A percentile compares a stretch with the other conserved stretches of the same genome.
phyloP scores from a whole-genome alignment of 805 yeast genomes.

The Debaryomyces maramus region DNA sequence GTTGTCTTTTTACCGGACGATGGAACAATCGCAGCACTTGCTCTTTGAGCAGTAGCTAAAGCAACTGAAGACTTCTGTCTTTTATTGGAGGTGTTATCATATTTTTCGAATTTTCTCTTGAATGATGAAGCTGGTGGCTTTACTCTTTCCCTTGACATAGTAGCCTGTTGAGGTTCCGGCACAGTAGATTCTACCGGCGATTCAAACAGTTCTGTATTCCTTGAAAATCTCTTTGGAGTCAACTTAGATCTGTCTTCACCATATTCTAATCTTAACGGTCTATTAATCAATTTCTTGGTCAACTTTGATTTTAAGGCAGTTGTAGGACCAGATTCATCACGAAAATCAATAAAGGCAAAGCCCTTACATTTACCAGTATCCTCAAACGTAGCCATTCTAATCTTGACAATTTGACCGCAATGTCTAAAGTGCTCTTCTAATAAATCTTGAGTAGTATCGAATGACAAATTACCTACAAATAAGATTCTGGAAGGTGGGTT shows the following conservation, averaged over 20 bases:
- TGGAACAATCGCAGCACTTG: constrained; percentile 82
- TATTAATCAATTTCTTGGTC: constrained; percentile 64
- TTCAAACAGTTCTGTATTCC: constrained; percentile 20
- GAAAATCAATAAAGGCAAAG: constrained; percentile 88
- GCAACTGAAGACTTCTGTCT: constrained; percentile 80
- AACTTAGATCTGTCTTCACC: constrained; percentile 94
- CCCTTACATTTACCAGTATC: constrained; percentile 97
- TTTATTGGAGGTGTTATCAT: constrained; percentile 37
- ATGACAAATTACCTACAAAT: constrained; percentile 91
- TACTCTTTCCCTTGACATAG: not conserved
- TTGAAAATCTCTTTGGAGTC: constrained; percentile 42
- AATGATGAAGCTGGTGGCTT: constrained; percentile 7
- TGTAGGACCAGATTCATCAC: constrained; percentile 77
- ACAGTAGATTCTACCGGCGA: constrained; percentile 3
- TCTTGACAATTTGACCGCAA: constrained; percentile 81
- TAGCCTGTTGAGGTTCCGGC: not conserved
- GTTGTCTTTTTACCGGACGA: constrained; percentile 86
- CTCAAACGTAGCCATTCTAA: constrained; percentile 98
- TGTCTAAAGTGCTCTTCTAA: constrained; percentile 82
- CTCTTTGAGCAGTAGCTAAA: constrained; percentile 84
- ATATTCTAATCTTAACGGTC: constrained; percentile 81
- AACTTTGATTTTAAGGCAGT: constrained; percentile 73
- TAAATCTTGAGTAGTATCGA: constrained; percentile 82
- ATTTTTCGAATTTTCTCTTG: constrained; percentile 14
- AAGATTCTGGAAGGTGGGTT: constrained; percentile 87